Percentiles rank a stretch among this genome's conserved stretches.
Evolutionary conservation across 352 stramenopile genomes (phyloP).

Genomic region (Pythium folliculosum): DNA sequence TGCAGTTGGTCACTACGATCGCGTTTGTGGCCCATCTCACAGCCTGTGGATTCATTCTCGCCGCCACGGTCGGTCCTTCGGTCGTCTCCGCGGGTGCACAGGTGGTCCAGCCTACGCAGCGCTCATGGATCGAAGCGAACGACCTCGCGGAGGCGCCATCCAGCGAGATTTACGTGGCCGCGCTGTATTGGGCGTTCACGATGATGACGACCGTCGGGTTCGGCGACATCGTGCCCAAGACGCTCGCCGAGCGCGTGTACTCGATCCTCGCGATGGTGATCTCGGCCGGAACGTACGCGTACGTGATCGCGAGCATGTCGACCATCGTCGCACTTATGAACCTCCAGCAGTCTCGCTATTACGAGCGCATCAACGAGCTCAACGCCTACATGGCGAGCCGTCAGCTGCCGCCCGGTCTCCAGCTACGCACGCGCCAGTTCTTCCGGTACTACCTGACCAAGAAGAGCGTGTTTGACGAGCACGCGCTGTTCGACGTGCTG

Average conservation of each 20-base stretch:
- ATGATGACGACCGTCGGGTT: slow-evolving; percentile 80
- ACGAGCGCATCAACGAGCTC: slow-evolving; percentile 57
- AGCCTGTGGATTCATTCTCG: slow-evolving; percentile 32
- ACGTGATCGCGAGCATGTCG: slow-evolving; percentile 69
- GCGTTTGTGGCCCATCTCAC: slow-evolving; percentile 32
- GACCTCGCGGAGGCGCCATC: slow-evolving; percentile 14
- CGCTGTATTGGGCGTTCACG: slow-evolving; percentile 72
- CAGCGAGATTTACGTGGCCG: slow-evolving; percentile 51
- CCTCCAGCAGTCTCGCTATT: slow-evolving; percentile 43
- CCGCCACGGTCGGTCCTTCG: slow-evolving; percentile 13
- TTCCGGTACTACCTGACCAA: slow-evolving; percentile 38
- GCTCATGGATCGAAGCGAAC: slow-evolving; percentile 27
- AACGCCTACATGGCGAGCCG: slow-evolving; percentile 58
- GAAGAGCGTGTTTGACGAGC: slow-evolving; percentile 45
- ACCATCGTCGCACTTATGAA: slow-evolving; percentile 52
- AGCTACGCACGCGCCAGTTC: slow-evolving; percentile 38
- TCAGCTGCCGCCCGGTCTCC: slow-evolving; percentile 37
- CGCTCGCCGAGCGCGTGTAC: slow-evolving; percentile 35
- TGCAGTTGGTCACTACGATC: slow-evolving; percentile 27
- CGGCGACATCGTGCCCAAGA: slow-evolving; percentile 62
- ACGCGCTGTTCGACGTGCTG: slow-evolving; percentile 23
- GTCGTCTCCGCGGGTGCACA: not conserved
- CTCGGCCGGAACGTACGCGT: slow-evolving; percentile 68
- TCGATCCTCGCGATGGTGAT: slow-evolving; percentile 72
- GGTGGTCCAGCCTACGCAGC: not conserved